phyloP scores from a whole-genome alignment of 768 basidiomycete species.

The Leucosporidium yakuticum region DNA sequence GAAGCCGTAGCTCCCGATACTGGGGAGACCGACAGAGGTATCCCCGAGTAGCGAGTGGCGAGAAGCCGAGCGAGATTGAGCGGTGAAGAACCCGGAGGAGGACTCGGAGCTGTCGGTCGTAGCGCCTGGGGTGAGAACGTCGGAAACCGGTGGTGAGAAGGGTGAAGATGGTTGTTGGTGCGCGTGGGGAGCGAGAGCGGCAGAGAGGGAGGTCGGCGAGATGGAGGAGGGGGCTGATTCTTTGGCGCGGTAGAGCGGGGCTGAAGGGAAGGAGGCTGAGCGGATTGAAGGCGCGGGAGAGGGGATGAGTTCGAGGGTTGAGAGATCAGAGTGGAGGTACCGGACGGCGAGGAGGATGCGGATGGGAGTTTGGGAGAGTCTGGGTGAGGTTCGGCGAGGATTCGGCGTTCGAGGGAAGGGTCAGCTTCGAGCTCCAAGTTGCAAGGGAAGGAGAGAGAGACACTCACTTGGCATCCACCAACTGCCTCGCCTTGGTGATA shows the following conservation, averaged over 20 bases:
- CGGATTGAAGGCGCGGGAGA: background rate
- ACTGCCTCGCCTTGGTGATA: slow-evolving; percentile 19
- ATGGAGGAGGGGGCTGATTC: too few species aligned
- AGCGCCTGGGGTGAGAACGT: too few species aligned
- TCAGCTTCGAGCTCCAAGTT: background rate
- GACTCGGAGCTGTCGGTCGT: too few species aligned
- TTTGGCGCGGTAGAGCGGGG: background rate
- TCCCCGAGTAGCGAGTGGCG: too few species aligned
- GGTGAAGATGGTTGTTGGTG: too few species aligned
- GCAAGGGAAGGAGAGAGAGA: background rate
- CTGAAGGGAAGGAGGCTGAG: background rate
- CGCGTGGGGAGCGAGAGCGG: too few species aligned
- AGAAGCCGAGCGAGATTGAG: too few species aligned
- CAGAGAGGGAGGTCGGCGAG: too few species aligned
- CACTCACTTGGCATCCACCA: slow-evolving; percentile 21
- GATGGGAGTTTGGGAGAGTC: slow-evolving; percentile 25
- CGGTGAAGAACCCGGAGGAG: too few species aligned
- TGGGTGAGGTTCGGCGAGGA: background rate
- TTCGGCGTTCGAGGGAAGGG: too few species aligned
- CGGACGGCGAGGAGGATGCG: slow-evolving; percentile 14
- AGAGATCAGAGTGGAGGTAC: background rate
- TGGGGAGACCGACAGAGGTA: slow-evolving; percentile 4
- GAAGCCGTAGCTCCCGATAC: slow-evolving; percentile 6
- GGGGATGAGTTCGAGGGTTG: slow-evolving; percentile 3
- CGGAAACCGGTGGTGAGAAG: too few species aligned